Evolutionary conservation across 2,329 filamentous ascomycete species (phyloP), one percentile per base, ranked within the genome.

Genomic region (Daldinia sp.): DNA sequence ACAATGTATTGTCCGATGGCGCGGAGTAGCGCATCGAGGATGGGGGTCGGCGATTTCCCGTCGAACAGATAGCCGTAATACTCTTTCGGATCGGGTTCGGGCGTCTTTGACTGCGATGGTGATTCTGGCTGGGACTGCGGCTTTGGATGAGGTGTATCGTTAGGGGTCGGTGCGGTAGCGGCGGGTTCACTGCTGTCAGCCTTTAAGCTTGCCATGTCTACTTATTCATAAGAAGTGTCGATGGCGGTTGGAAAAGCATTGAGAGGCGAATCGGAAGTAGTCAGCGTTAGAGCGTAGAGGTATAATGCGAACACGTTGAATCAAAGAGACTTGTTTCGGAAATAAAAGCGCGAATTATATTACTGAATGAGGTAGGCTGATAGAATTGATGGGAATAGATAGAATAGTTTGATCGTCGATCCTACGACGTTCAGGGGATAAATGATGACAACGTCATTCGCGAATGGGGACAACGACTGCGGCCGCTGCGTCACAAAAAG

Each of bases 1-100:
- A 94, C 92, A 77, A 94, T 92, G 75, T 92, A 82, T 65, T 86
- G 84, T 50, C 88, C 90, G 73, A 94, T 88, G 35, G 90, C 89
- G 73, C 89, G 81, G 71, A 93, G 84, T 35, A 94, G 82, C 61
- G 89, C 88, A 78, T 92, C 87, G 30, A 94, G 85, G 50, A 90
- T 78, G 59, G 87, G 86, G 3, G 90, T 90, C 4, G 92, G 88
- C 54, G 86, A 87, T 79, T 93, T 93, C 39, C 82, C 80, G 71
- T 89, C 86, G 75, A 92, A 92, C 75, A 94, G 84, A 78, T 91
- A 90, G 55, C 88, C 87, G 81, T 92, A 93, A 72, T 82, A 86
- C 56, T 75, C 65, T 55, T 79, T 80, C n/a, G 70, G 74, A 60
- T 74, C 70, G 4, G 68, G 65, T 20, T 69, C 72, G 5, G 73